Conservation (phyloP, 345 rosid genomes). For the Orychophragmus violaceus region DNA sequence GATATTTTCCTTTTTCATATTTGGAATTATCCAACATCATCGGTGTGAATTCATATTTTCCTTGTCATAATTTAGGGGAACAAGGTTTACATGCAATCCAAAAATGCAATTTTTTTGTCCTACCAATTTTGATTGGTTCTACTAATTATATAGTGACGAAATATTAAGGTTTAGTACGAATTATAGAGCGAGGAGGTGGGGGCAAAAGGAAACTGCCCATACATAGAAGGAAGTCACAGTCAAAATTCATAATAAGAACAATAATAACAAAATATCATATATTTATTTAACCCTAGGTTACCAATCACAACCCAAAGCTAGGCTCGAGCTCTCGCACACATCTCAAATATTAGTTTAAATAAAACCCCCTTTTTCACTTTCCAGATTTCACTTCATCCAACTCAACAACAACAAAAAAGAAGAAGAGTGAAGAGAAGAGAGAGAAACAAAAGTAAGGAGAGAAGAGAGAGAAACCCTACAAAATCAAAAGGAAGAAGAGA, state of each 20-base stretch:
- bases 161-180: conserved; percentile 6
- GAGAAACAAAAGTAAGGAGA: conserved; percentile 9
- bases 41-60: too few species aligned
- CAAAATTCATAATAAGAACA: conserved; percentile 31
- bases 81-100: not conserved
- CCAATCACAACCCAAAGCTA: conserved; percentile 21
- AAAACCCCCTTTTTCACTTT: conserved; percentile 14
- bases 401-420: conserved; percentile 10
- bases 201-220: conserved; percentile 61
- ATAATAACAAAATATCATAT: conserved; percentile 29
- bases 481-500: conserved; percentile 21
- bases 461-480: conserved; percentile 31
- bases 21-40: too few species aligned
- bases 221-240: conserved; percentile 27
- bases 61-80: too few species aligned
- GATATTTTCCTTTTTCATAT: too few species aligned
- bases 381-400: conserved; percentile 21
- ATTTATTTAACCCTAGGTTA: conserved; percentile 10
- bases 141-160: not conserved
- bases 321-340: conserved; percentile 7
- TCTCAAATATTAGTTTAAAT: not conserved
- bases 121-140: not conserved
- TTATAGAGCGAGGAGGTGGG: conserved; percentile 40
- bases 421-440: conserved; percentile 15
- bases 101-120: not conserved